Conservation (phyloP, 2,329 filamentous ascomycete species). For the Tolypocladium cylindrosporum region DNA sequence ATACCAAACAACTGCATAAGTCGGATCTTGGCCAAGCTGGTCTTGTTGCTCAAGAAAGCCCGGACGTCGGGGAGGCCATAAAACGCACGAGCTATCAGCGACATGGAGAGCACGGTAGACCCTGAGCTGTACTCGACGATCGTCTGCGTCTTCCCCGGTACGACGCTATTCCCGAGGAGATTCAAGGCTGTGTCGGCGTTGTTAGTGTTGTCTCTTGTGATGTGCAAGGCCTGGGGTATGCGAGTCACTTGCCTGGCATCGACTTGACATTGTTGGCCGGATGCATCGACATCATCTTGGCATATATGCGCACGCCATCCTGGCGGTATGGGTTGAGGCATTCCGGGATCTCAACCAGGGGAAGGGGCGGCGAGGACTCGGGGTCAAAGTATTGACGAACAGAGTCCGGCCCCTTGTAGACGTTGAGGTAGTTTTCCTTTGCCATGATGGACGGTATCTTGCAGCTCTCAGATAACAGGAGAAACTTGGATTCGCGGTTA, state of each 20-base stretch:
- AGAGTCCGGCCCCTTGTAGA: conserved; percentile 47
- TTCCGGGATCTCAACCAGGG: conserved; percentile 50
- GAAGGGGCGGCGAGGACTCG: conserved; percentile 44
- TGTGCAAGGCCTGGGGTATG: neutral
- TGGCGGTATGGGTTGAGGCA: conserved; percentile 45
- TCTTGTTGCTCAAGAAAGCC: conserved; percentile 51
- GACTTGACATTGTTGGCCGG: conserved; percentile 57
- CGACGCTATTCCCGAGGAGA: conserved; percentile 23
- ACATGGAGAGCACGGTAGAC: conserved; percentile 52
- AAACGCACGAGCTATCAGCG: conserved; percentile 40
- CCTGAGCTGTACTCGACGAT: conserved; percentile 54
- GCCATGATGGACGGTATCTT: conserved; percentile 8
- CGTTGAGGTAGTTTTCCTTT: conserved; percentile 31
- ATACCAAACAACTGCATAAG: conserved; percentile 51
- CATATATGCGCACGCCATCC: conserved; percentile 52
- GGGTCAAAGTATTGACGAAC: conserved; percentile 50
- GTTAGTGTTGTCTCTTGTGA: neutral
- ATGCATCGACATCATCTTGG: conserved; percentile 57
- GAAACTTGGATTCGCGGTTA: neutral
- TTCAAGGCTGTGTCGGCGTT: conserved; percentile 32
- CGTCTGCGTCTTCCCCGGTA: conserved; percentile 30
- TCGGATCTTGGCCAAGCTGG: conserved; percentile 38
- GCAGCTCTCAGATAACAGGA: neutral
- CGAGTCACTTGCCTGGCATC: conserved; percentile 36
- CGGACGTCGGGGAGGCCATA: conserved; percentile 40